These are phyloP conservation scores for Ceriops tagal DNA, from an alignment of 345 rosid genomes.

Conservation along the genomic window DNA sequence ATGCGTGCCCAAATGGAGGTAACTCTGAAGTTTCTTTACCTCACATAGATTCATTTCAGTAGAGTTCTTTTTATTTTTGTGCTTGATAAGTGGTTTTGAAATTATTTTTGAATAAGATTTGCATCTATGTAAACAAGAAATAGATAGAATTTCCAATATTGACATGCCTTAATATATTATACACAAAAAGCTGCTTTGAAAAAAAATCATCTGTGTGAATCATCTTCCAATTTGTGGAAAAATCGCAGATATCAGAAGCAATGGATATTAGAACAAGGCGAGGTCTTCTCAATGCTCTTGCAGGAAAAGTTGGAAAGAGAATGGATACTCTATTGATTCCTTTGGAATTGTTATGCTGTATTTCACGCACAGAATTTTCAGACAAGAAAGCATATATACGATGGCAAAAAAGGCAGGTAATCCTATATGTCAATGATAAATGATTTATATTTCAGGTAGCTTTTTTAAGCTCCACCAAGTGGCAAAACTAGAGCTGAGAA, in stretches of 20 bases:
- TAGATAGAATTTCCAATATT: too few species aligned
- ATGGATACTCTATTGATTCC: slow-evolving; percentile 89
- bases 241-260: slow-evolving; percentile 75
- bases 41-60: background rate
- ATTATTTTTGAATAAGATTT: too few species aligned
- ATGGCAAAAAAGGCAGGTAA: slow-evolving; percentile 99
- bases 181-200: too few species aligned
- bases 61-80: too few species aligned
- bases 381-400: slow-evolving; percentile 91
- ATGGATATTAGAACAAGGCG: slow-evolving; percentile 96
- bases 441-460: slow-evolving; percentile 4
- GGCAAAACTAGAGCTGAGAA: slow-evolving; percentile 6
- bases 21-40: slow-evolving; percentile 1
- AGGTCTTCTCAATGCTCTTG: slow-evolving; percentile 83
- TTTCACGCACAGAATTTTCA: slow-evolving; percentile 92
- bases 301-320: slow-evolving; percentile 89
- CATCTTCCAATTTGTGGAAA: too few species aligned
- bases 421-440: slow-evolving; percentile 10
- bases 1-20: slow-evolving; percentile 99
- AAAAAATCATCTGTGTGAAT: too few species aligned
- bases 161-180: too few species aligned
- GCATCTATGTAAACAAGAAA: too few species aligned
- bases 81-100: too few species aligned
- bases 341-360: slow-evolving; percentile 79
- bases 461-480: slow-evolving; percentile 16